These are phyloP conservation scores for Aspergillus vadensis DNA, from an alignment of 2,329 filamentous ascomycete species.

Conservation along the genomic window DNA sequence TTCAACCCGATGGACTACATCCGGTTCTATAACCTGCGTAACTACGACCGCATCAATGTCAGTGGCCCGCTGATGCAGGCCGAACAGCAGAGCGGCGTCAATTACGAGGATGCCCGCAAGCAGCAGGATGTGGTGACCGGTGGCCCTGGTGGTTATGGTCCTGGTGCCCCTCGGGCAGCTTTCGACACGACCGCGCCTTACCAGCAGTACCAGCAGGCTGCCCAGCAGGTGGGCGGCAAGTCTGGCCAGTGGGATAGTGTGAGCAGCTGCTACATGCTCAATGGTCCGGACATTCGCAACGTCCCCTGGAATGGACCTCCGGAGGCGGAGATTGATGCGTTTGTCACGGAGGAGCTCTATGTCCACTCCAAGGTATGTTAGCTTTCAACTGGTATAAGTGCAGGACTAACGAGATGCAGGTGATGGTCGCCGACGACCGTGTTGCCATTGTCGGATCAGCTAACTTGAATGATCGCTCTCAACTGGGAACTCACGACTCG, in stretches of 20 bases:
- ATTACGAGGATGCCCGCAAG: slow-evolving; percentile 48
- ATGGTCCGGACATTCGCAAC: slow-evolving; percentile 68
- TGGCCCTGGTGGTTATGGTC: slow-evolving; percentile 47
- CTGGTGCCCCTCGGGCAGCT: slow-evolving; percentile 33
- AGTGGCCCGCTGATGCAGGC: slow-evolving; percentile 38
- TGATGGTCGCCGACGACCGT: slow-evolving; percentile 81
- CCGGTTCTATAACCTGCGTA: slow-evolving; percentile 91
- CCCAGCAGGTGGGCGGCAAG: slow-evolving; percentile 54
- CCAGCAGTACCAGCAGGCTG: slow-evolving; percentile 71
- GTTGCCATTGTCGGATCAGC: slow-evolving; percentile 82
- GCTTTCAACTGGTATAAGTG: neutral
- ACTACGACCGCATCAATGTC: slow-evolving; percentile 83
- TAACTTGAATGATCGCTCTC: slow-evolving; percentile 89
- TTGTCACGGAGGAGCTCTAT: slow-evolving; percentile 65
- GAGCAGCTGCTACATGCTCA: slow-evolving; percentile 79
- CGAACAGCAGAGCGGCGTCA: slow-evolving; percentile 47
- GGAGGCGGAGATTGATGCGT: slow-evolving; percentile 61
- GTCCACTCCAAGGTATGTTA: slow-evolving; percentile 56
- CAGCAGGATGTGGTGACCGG: slow-evolving; percentile 50
- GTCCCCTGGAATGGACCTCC: slow-evolving; percentile 61
- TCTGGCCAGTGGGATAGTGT: slow-evolving; percentile 72
- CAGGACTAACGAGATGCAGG: slow-evolving; percentile 35
- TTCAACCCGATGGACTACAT: slow-evolving; percentile 81
- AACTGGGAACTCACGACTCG: slow-evolving; percentile 85
- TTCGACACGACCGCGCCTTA: slow-evolving; percentile 54